Evolutionary conservation across 345 rosid species (phyloP).

Genomic region (Odontarrhena argentea): DNA sequence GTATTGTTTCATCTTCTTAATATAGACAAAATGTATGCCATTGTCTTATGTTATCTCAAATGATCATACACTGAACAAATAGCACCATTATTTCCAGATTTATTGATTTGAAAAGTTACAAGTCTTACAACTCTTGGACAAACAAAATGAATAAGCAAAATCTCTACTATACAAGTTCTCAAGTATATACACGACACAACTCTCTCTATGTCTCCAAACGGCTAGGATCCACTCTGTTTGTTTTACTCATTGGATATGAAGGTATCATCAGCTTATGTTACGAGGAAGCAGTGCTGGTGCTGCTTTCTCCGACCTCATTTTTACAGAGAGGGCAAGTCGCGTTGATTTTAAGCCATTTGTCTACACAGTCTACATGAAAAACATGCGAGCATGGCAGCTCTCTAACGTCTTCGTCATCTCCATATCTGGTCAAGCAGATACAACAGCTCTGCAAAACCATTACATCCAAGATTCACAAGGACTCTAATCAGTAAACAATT

Average conservation of each 20-base stretch:
- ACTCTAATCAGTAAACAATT: slow-evolving; percentile 1
- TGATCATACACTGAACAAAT: background rate
- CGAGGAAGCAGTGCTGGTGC: slow-evolving; percentile 35
- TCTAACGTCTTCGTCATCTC: slow-evolving; percentile 62
- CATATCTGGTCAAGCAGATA: slow-evolving; percentile 68
- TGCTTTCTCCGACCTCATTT: slow-evolving; percentile 57
- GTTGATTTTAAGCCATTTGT: slow-evolving; percentile 79
- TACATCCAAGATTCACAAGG: slow-evolving; percentile 8
- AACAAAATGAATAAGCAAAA: slow-evolving; percentile 34
- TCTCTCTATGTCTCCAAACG: background rate
- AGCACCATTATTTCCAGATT: slow-evolving; percentile 1
- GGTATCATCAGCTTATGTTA: slow-evolving; percentile 23
- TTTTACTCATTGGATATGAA: background rate
- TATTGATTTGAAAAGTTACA: slow-evolving; percentile 28
- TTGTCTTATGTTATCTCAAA: background rate
- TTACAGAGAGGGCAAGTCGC: slow-evolving; percentile 81
- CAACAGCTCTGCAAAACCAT: slow-evolving; percentile 64
- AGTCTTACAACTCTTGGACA: background rate
- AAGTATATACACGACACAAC: slow-evolving; percentile 15
- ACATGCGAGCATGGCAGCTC: slow-evolving; percentile 72
- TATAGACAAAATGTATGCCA: background rate
- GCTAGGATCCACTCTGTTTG: background rate
- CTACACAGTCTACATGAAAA: slow-evolving; percentile 71
- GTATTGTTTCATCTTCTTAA: background rate
- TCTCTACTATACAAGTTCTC: slow-evolving; percentile 34